Conservation (phyloP, 129 eudicot genomes). For the Saposhnikovia divaricata region DNA sequence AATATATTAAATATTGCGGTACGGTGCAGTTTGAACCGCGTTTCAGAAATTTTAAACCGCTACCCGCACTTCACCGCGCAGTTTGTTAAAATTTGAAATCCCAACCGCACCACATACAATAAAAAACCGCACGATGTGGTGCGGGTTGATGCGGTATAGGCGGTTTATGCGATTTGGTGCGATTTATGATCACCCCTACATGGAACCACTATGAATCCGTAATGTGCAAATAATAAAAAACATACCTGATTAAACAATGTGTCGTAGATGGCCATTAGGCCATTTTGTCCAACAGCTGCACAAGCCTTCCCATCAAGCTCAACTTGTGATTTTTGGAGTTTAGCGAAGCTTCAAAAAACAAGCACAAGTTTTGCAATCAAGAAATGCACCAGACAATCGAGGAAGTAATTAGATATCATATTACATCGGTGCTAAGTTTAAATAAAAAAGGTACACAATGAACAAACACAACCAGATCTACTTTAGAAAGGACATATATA, state of each 20-base stretch:
- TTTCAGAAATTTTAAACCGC: too few species aligned
- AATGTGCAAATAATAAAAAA: not conserved
- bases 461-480: not conserved
- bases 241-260: slow-evolving; percentile 85
- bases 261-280: slow-evolving; percentile 96
- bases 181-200: too few species aligned
- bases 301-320: slow-evolving; percentile 97
- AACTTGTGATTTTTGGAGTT: slow-evolving; percentile 83
- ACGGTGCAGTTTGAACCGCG: too few species aligned
- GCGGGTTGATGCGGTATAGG: too few species aligned
- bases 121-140: too few species aligned
- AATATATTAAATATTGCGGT: too few species aligned
- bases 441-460: not conserved
- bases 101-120: too few species aligned
- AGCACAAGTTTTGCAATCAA: slow-evolving; percentile 3
- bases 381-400: not conserved
- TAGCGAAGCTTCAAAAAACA: slow-evolving; percentile 56
- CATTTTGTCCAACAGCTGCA: slow-evolving; percentile 97
- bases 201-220: not conserved
- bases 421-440: not conserved
- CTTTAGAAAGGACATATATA: not conserved
- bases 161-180: too few species aligned
- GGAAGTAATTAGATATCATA: not conserved
- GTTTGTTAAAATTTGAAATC: too few species aligned
- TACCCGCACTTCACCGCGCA: too few species aligned